Evolutionary conservation across 1,139 yeast species (phyloP).

Genomic region (Suhomyces kunorum): DNA sequence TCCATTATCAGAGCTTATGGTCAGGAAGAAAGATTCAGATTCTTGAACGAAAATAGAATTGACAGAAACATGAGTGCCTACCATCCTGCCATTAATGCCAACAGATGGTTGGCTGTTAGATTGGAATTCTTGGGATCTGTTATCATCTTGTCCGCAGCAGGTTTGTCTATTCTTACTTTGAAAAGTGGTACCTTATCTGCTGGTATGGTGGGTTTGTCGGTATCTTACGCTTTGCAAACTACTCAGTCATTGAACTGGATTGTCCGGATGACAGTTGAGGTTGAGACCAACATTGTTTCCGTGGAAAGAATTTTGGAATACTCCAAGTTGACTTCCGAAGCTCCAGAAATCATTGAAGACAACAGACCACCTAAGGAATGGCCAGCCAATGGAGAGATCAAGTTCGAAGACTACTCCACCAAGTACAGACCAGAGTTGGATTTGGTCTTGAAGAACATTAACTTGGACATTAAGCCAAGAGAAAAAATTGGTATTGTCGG

Average conservation of each 20-base stretch:
- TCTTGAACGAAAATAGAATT: slow-evolving; percentile 72
- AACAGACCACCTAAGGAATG: slow-evolving; percentile 64
- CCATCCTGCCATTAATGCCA: slow-evolving; percentile 91
- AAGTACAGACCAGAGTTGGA: slow-evolving; percentile 61
- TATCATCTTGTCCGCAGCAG: slow-evolving; percentile 83
- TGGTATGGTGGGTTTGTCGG: slow-evolving; percentile 90
- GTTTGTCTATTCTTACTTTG: slow-evolving; percentile 70
- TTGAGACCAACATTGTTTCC: slow-evolving; percentile 93
- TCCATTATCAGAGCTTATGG: slow-evolving; percentile 86
- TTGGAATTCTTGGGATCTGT: slow-evolving; percentile 87
- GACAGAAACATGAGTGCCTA: slow-evolving; percentile 88
- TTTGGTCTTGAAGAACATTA: slow-evolving; percentile 57
- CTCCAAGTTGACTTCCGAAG: slow-evolving; percentile 72
- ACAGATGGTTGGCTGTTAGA: slow-evolving; percentile 96
- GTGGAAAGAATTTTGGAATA: slow-evolving; percentile 95
- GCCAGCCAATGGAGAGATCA: slow-evolving; percentile 63
- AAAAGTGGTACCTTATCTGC: slow-evolving; percentile 71
- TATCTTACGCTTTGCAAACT: slow-evolving; percentile 87
- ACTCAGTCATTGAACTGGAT: slow-evolving; percentile 96
- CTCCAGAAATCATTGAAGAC: slow-evolving; percentile 70
- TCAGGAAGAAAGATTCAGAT: slow-evolving; percentile 72
- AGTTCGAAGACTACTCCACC: slow-evolving; percentile 61
- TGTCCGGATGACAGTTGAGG: slow-evolving; percentile 97
- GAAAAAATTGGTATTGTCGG: slow-evolving; percentile 62
- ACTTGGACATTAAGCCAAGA: slow-evolving; percentile 51